Evolutionary conservation across 2,329 filamentous ascomycete genomes (phyloP), one percentile per base, ranked within the genome.

Genomic region (Stagonosporopsis rhizophila): DNA sequence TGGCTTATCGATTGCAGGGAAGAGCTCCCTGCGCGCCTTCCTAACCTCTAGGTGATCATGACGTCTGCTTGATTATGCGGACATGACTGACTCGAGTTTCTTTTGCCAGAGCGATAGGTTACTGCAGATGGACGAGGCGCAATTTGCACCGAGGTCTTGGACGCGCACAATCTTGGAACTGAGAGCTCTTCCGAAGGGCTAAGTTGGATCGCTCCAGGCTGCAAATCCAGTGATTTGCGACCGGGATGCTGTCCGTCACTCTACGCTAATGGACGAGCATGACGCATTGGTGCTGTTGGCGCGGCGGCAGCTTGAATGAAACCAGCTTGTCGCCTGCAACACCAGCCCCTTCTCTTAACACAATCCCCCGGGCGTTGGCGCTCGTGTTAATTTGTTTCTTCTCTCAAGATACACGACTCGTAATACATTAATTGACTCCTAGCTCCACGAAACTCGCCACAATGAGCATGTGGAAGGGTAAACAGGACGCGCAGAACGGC

Each of bases 391-490:
- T 39, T 42, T 39, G 25, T 51, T 17, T 44, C n/a, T 25, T 34
- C 27, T 46, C 52, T 32, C 44, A 32, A 1, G 30, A 32, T 17
- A 8, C n/a, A 17, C 32, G 23, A 47, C 38, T 7, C 25, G 4
- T 48, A 44, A 56, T 52, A 44, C 20, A 20, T 25, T 40, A 56
- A 47, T 52, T 44, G 37, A 23, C 28, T 20, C 20, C 6, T 32
- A 77, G 56, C 56, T 65, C 44, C 30, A 45, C 15, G 17, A 52
- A 38, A 57, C 52, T 47, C 44, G 28, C 35, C 9, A 56, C 54
- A 44, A 76, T 80, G 40, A 82, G 81, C 54, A 77, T 87, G 56
- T 87, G 84, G 84, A 81, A 81, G 50, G 79, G 77, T 32, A 83
- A 81, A 66, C 82, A 83, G 59, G 77, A 78, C 38, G 64, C 74